Evolutionary conservation across 2,329 filamentous ascomycete species (phyloP), one percentile per base, ranked within the genome.

Genomic region (Huntiella bhutanensis): DNA sequence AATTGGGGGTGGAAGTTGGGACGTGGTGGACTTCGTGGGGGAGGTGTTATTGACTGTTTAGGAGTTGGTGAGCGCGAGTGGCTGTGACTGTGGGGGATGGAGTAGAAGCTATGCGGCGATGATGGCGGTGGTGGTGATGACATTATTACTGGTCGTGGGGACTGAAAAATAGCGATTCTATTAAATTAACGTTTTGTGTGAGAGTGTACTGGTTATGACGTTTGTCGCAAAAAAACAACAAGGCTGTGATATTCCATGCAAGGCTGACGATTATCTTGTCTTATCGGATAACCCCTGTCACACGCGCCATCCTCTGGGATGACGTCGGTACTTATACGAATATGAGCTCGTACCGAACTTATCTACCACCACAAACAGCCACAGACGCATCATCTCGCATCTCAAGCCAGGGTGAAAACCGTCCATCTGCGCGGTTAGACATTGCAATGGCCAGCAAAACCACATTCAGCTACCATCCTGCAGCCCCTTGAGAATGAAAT

Each of bases 1-100:
- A 87, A 72, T 45, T 76, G 74, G 33, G 77, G 71, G 37, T 66
- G 71, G 64, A 86, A 93, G 57, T 80, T 69, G 12, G 86, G 70
- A 57, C 80, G 69, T 8, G 86, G 70, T 17, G 62, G 63, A 16
- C 68, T 65, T 3, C 75, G 71, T 51, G 75, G 69, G 17, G 58
- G 60, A 10, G 63, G 37, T 2, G 43, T 64, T 38, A 44, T 51
- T 44, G 51, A 47, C 44, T 35, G 6, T 58, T 60, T 32, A 61
- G 62, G 34, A 59, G 60, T 48, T 16, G 33, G 47, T 22, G 58
- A 60, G 12, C 63, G 36, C 28, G 43, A 64, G 38, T 43, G 49
- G 49, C 49, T 44, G 47, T 45, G 7, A 59, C 60, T 28, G 61
- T 62, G 36, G 59, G 62, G 63, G 41, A 54, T 12, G 22, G 63